phyloP scores from a whole-genome alignment of 1,284 basidiomycete genomes.

The Stygiomarasmius scandens region DNA sequence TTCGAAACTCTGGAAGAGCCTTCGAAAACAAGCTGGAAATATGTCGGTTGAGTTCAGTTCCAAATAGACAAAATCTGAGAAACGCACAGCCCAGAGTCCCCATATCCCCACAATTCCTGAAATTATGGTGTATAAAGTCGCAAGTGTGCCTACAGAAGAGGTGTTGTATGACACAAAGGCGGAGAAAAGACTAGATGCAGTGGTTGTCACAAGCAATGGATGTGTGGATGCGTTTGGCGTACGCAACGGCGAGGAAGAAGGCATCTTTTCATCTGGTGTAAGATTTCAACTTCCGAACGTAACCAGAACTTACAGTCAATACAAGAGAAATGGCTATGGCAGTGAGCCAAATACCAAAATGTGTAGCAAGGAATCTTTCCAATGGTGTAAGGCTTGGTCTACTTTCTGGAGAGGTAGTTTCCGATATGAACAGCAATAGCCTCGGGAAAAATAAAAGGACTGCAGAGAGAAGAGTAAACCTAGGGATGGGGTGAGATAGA shows the following conservation, averaged over 20 bases:
- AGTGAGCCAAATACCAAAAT: conserved; percentile 62
- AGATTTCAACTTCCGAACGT: neutral
- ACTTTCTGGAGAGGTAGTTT: conserved; percentile 39
- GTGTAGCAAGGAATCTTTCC: conserved; percentile 65
- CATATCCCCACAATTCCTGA: conserved; percentile 58
- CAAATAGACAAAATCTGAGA: conserved; percentile 2
- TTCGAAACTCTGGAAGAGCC: conserved; percentile 60
- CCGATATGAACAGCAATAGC: conserved; percentile 63
- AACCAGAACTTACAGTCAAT: conserved; percentile 51
- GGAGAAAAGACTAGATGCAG: conserved; percentile 51
- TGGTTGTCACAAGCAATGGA: conserved; percentile 64
- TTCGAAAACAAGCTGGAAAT: conserved; percentile 61
- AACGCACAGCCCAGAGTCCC: conserved; percentile 72
- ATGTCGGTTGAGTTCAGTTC: conserved; percentile 21
- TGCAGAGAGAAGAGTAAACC: conserved; percentile 44
- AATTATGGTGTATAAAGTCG: conserved; percentile 51
- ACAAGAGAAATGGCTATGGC: conserved; percentile 58
- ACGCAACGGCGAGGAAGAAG: conserved; percentile 37
- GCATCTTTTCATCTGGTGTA: conserved; percentile 39
- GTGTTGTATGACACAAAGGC: conserved; percentile 71
- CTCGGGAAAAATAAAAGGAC: conserved; percentile 59
- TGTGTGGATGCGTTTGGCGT: conserved; percentile 37
- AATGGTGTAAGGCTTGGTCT: conserved; percentile 58
- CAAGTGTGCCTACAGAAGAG: conserved; percentile 55
- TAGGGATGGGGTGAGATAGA: conserved; percentile 13